Evolutionary conservation across 495 filamentous ascomycete species (phyloP).

Genomic region (Platismatia glauca): DNA sequence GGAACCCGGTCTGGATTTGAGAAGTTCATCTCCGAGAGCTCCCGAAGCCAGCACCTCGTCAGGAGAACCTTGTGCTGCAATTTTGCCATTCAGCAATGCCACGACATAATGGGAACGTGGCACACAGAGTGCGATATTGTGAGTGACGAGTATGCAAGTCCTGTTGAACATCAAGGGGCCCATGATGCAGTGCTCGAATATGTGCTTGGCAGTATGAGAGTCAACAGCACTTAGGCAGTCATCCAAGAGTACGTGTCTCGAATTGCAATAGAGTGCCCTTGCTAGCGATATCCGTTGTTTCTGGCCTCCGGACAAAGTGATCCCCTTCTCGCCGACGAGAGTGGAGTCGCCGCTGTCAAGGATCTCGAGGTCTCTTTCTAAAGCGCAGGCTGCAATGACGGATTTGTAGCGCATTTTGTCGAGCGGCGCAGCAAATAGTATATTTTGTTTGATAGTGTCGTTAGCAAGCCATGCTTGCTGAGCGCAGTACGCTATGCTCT

Average conservation of each 20-base stretch:
- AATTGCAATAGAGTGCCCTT: conserved; percentile 85
- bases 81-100: conserved; percentile 75
- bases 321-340: conserved; percentile 93
- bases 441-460: conserved; percentile 92
- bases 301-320: conserved; percentile 92
- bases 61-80: conserved; percentile 65
- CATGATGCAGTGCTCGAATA: conserved; percentile 85
- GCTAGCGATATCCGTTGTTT: conserved; percentile 97
- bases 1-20: conserved; percentile 63
- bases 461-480: conserved; percentile 98
- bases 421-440: conserved; percentile 77
- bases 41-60: conserved; percentile 74
- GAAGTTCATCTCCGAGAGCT: conserved; percentile 72
- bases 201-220: conserved; percentile 97
- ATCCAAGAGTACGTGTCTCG: conserved; percentile 81
- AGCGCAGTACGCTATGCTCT: conserved; percentile 92
- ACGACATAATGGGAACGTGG: conserved; percentile 73
- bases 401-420: conserved; percentile 79
- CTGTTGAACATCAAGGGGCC: conserved; percentile 81
- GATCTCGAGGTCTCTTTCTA: conserved; percentile 86
- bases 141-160: conserved; percentile 95
- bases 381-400: conserved; percentile 84
- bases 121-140: conserved; percentile 80
- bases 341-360: conserved; percentile 90
- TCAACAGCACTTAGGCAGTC: conserved; percentile 98